Base-by-base conservation (phyloP, 2,329 filamentous ascomycete genomes). In the Arthrinium puccinioides region DNA sequence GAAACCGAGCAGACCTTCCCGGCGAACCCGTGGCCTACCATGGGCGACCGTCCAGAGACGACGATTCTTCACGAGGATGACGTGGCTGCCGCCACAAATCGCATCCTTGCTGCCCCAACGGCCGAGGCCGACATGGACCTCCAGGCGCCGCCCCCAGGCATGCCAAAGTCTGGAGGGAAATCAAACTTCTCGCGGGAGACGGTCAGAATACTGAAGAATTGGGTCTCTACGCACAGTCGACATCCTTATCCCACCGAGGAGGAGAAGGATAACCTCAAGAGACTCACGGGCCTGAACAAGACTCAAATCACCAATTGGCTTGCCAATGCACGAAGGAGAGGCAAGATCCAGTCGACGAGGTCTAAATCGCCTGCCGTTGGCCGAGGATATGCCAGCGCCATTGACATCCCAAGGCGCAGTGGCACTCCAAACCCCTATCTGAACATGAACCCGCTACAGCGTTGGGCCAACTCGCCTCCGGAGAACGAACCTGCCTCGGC, bases 271-370 rank as follows among this genome's bases (percentile, higher is more conserved):
- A 74, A 78, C 44, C 68, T 96, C 19, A 83, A 87, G 59, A 72
- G 75, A 32, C 75, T 84, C 49, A 95, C 88, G 1, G 87, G 87
- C 7, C 69, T 96, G 27, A 88, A 79, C 56, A 79, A 86, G 51
- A 83, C 74, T 11, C 89, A 96, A 54, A 90, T 95, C 49, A 82
- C 82, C 9, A 94, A 94, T 56, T 95, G 88, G 88, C 76, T 95
- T 32, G 88, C 88, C 41, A 95, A 95, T 59, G 87, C 87, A 40
- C 79, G 88, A 29, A 78, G 88, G 39, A 75, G 88, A 44, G 82
- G 85, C 50, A 95, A 94, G 64, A 79, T 84, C 38, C 76, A 80
- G 32, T 69, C 76, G 2, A 78, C 77, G 32, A 72, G 82, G 45
- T 79, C 76, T 21, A 77, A 73, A 14, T 89, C 86, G 5, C 84